Evolutionary conservation across 345 rosid genomes (phyloP), one percentile per base, ranked within the genome.

Genomic region (Corchorus olitorius): DNA sequence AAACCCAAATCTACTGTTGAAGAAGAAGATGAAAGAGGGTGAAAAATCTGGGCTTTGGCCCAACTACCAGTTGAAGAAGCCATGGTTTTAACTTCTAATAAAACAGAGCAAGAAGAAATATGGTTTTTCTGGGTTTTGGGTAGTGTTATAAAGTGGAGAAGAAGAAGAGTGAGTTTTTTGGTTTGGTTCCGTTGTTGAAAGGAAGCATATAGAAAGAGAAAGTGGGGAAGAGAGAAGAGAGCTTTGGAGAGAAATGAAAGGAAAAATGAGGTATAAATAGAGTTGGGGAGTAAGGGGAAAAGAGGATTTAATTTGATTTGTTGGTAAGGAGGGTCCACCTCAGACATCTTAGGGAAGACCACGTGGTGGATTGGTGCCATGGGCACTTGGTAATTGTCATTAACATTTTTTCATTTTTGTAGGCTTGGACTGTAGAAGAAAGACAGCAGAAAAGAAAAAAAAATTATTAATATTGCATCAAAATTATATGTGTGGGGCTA

Each of bases 341-440:
- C 81, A 76, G 80, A 83, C 83, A 77, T 68, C 35, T 39, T n/a
- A 74, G 75, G 76, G 77, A 67, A 68, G 62, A 60, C 77, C 89
- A 81, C 88, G 92, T 87, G 90, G 83, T 75, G 55, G 75, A 69
- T 71, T 79, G 70, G 60, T 75, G 77, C 66, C 75, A 76, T 66
- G 20, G 77, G 76, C 83, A 81, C 81, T 83, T 77, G 78, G 81
- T 75, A 50, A 64, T 49, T 27, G 39, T 75, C 39, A 65, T 15
- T 62, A 48, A 8, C 4, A 6, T 3, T 27, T 27, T 27, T 17
- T 45, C 53, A 45, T 20, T 45, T 45, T 66, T 5, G 49, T 64
- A 64, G 48, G 37, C 48, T 8, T 8, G 43, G 43, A 39, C 6
- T 39, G 0, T n/a, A n/a, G 27, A 20, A 6, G 20, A 27, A 13